Evolutionary conservation across 2,329 filamentous ascomycete genomes (phyloP).

Genomic region (Exophiala spinifera): DNA sequence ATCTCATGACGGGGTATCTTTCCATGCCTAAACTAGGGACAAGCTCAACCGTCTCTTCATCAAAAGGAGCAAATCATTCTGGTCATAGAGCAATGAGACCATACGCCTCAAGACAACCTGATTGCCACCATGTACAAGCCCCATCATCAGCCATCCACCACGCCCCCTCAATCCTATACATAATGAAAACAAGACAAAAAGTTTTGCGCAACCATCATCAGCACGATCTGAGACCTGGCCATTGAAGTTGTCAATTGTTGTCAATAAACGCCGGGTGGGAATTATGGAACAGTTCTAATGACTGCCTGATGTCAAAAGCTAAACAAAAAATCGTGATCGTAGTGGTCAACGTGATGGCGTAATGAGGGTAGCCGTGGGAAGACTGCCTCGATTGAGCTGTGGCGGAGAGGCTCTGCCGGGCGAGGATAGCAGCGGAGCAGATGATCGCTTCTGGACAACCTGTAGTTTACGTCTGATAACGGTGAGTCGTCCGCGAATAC

Average conservation of each 20-base stretch:
- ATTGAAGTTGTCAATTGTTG: not conserved
- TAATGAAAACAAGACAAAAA: not conserved
- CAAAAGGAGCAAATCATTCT: conserved; percentile 5
- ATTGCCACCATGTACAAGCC: conserved; percentile 4
- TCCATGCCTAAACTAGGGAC: conserved; percentile 15
- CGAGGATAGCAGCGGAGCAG: conserved; percentile 36
- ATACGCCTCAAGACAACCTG: conserved; percentile 16
- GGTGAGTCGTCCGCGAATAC: conserved; percentile 48
- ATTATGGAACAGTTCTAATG: not conserved
- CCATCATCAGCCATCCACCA: not conserved
- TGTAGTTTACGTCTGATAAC: conserved; percentile 50
- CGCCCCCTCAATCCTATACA: not conserved
- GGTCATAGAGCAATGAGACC: conserved; percentile 1
- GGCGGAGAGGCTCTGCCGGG: conserved; percentile 26
- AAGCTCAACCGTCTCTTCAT: conserved; percentile 19
- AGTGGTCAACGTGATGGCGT: conserved; percentile 22
- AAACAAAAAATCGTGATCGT: not conserved
- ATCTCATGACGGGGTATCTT: conserved; percentile 21
- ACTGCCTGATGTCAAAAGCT: not conserved
- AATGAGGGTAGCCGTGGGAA: conserved; percentile 9
- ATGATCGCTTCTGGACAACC: conserved; percentile 46
- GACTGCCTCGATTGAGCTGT: conserved; percentile 23
- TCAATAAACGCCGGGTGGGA: not conserved
- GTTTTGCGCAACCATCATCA: not conserved
- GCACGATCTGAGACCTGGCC: not conserved